Conservation (phyloP, 108 stramenopile species). For the Cyclostephanos tholiformis region DNA sequence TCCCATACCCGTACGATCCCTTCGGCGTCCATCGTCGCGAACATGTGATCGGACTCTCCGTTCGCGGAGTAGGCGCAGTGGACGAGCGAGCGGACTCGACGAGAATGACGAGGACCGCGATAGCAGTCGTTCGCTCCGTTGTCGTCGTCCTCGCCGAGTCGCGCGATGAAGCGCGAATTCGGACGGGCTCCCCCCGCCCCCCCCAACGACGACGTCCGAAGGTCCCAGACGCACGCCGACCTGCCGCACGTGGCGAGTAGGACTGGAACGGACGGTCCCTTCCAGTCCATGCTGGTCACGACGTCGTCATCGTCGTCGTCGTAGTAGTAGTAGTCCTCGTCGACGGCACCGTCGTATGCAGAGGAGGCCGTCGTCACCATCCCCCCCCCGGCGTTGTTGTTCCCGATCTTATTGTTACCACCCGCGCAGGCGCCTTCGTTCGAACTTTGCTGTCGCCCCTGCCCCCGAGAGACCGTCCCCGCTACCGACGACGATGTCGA, state of each 20-base stretch:
- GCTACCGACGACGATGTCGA: background rate
- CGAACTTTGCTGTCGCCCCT: too few relatives aligned
- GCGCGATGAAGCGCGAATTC: constrained; percentile 47
- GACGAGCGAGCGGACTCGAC: constrained; percentile 26
- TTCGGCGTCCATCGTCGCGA: constrained; percentile 63
- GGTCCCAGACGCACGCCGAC: constrained; percentile 65
- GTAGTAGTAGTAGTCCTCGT: background rate
- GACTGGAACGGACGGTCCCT: constrained; percentile 34
- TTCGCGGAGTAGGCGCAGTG: constrained; percentile 60
- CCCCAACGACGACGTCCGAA: constrained; percentile 50
- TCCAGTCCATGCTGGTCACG: constrained; percentile 38
- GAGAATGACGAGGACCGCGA: constrained; percentile 9
- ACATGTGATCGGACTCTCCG: constrained; percentile 53
- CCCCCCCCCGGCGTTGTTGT: too few relatives aligned
- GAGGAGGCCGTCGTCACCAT: too few relatives aligned
- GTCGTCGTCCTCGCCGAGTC: background rate
- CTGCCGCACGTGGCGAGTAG: constrained; percentile 54
- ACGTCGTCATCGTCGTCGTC: background rate
- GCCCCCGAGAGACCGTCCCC: background rate
- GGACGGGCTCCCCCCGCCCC: constrained; percentile 50
- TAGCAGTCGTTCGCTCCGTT: background rate
- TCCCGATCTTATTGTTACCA: too few relatives aligned
- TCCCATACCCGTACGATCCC: constrained; percentile 75
- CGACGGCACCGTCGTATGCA: background rate
- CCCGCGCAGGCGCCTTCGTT: too few relatives aligned